Evolutionary conservation across 225 moss, liverwort and hornwort genomes (phyloP).

Genomic region (Straminergon stramineum): DNA sequence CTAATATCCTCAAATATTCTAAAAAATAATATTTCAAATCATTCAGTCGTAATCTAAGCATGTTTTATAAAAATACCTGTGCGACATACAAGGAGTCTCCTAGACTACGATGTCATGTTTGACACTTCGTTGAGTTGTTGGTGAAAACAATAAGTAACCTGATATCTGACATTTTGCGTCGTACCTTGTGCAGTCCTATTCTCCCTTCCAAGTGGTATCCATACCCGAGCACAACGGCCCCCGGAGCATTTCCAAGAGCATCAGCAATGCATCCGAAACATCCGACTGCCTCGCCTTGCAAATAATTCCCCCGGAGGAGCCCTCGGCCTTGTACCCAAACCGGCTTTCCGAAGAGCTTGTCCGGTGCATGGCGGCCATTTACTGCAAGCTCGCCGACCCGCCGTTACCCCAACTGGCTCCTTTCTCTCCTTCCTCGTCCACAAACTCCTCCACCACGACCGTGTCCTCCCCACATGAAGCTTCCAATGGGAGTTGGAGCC

Average conservation of each 20-base stretch:
- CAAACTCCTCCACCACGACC: constrained; percentile 37
- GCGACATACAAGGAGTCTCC: neutral
- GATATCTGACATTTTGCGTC: neutral
- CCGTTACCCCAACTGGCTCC: constrained; percentile 30
- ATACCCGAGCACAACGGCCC: neutral
- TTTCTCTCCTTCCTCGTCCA: constrained; percentile 46
- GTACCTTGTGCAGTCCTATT: neutral
- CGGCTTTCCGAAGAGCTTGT: constrained; percentile 77
- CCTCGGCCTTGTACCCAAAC: constrained; percentile 50
- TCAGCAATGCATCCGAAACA: constrained; percentile 3
- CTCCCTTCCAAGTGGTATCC: constrained; percentile 5
- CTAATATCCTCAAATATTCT: neutral
- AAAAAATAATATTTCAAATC: too few species aligned
- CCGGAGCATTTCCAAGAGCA: neutral
- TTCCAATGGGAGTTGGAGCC: constrained; percentile 68
- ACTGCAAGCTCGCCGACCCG: constrained; percentile 87
- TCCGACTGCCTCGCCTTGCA: neutral
- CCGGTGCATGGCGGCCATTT: constrained; percentile 82
- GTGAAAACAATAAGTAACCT: too few species aligned
- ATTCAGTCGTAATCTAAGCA: neutral
- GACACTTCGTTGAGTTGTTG: neutral
- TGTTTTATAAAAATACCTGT: too few species aligned
- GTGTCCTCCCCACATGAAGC: constrained; percentile 54
- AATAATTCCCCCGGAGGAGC: neutral
- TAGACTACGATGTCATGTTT: neutral